A percentile compares a stretch with the other conserved stretches of the same genome.
phyloP scores from a whole-genome alignment of 1,284 basidiomycete genomes.

The Pholiota adiposa region DNA sequence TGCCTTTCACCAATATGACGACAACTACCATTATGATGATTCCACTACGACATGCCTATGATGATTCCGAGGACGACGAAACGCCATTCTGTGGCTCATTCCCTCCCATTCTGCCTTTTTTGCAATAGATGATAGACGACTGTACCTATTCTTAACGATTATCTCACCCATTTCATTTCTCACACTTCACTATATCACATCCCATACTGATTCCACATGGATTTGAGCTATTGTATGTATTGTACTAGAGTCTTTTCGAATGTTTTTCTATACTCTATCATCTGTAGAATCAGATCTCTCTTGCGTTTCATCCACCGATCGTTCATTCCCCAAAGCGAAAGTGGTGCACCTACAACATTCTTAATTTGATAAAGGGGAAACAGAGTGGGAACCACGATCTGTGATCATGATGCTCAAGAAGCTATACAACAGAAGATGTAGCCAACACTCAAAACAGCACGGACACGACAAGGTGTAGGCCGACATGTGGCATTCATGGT shows the following conservation, averaged over 20 bases:
- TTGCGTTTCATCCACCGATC: not conserved
- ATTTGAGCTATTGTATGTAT: not conserved
- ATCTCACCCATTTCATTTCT: not conserved
- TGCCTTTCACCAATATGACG: not conserved
- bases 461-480: not conserved
- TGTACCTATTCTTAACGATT: not conserved
- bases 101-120: not conserved
- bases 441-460: not conserved
- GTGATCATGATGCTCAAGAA: not conserved
- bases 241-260: not conserved
- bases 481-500: not conserved
- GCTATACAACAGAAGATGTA: not conserved
- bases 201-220: not conserved
- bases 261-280: not conserved
- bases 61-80: not conserved
- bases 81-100: not conserved
- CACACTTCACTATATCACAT: not conserved
- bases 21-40: not conserved
- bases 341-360: not conserved
- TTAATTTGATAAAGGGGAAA: not conserved
- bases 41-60: not conserved
- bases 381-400: constrained; percentile 1
- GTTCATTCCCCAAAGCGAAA: not conserved
- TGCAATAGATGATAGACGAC: not conserved
- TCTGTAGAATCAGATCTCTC: not conserved